Evolutionary conservation across 2,329 filamentous ascomycete species (phyloP).

Genomic region (Dactylonectria estremocensis): DNA sequence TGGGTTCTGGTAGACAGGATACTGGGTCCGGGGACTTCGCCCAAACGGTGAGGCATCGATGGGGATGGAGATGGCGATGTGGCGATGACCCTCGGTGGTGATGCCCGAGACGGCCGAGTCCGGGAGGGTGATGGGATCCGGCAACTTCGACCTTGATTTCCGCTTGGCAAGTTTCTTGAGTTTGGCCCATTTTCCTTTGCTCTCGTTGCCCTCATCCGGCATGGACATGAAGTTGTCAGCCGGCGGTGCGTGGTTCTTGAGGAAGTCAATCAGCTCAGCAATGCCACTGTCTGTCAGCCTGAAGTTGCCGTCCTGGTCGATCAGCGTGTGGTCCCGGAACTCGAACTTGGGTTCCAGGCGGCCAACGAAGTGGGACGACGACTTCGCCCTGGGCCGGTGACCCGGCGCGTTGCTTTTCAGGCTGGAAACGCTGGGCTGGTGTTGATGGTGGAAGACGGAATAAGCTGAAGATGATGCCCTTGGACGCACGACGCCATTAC

Average conservation of each 20-base stretch:
- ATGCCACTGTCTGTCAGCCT: conserved; percentile 48
- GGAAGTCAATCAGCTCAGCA: conserved; percentile 62
- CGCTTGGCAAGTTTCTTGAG: conserved; percentile 59
- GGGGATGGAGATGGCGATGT: conserved; percentile 75
- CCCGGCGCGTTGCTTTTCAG: conserved; percentile 24
- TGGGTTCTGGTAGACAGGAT: conserved; percentile 49
- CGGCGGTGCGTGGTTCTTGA: conserved; percentile 65
- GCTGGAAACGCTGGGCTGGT: conserved; percentile 7
- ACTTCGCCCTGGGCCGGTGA: conserved; percentile 42
- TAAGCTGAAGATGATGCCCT: conserved; percentile 33
- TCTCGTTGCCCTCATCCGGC: conserved; percentile 50
- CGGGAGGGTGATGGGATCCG: conserved; percentile 60
- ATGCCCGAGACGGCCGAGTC: conserved; percentile 70
- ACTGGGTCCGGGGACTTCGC: conserved; percentile 51
- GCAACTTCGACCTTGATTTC: conserved; percentile 51
- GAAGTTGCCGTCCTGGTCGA: conserved; percentile 36
- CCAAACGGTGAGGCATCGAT: conserved; percentile 64
- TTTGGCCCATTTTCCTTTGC: conserved; percentile 59
- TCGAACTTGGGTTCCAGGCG: conserved; percentile 32
- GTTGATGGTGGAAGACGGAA: conserved; percentile 20
- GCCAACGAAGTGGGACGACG: conserved; percentile 42
- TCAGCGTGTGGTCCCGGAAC: conserved; percentile 42
- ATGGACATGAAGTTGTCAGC: conserved; percentile 66
- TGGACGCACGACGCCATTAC: conserved; percentile 40
- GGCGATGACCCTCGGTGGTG: conserved; percentile 67